Evolutionary conservation across 805 yeast genomes (phyloP), one percentile per base, ranked within the genome.

Genomic region (Lachancea sp.): DNA sequence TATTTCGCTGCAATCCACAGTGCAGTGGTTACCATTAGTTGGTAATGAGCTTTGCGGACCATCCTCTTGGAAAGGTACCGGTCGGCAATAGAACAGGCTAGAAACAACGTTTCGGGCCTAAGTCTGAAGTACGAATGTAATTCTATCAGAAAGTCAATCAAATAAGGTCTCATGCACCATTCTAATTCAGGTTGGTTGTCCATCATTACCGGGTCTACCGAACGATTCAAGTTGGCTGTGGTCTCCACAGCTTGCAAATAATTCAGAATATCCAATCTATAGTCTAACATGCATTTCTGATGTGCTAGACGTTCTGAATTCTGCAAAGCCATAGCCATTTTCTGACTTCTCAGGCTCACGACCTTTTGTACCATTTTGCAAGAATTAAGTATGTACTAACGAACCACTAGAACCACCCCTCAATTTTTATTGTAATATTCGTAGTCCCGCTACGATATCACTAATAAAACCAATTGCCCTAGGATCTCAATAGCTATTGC

Each of bases 1-100:
- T 76, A 69, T 57, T 88, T 88, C 33, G 92, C 76, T 2, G 96
- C 92, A 15, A 88, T 76, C 95, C 96, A 86, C 35, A 88, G 65
- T 20, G 95, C 82, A 0, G 94, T 82, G 49, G 90, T 79, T 22
- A 90, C 89, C 20, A 87, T 83, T 41, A 88, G 68, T 58, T 86
- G 96, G 53, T 83, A 80, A 56, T 87, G 96, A 47, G 80, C 83
- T 50, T 79, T 76, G 58, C 80, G 77, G 2, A 86, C 87, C 7
- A 85, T 77, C 45, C 96, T 70, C 53, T 77, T 80, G 38, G 92
- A 80, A 56, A 92, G 82, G 65, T 88, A 88, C 42, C 90, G 72
- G 61, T 88, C 96, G 38, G 86, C 79, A 44, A 87, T 73, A 50
- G 77, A 76, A 35, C 81, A 72, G 45, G 83, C 79, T 54, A 75